These are phyloP conservation scores for Bruguiera gymnorhiza DNA, from an alignment of 345 rosid species.

Conservation along the genomic window DNA sequence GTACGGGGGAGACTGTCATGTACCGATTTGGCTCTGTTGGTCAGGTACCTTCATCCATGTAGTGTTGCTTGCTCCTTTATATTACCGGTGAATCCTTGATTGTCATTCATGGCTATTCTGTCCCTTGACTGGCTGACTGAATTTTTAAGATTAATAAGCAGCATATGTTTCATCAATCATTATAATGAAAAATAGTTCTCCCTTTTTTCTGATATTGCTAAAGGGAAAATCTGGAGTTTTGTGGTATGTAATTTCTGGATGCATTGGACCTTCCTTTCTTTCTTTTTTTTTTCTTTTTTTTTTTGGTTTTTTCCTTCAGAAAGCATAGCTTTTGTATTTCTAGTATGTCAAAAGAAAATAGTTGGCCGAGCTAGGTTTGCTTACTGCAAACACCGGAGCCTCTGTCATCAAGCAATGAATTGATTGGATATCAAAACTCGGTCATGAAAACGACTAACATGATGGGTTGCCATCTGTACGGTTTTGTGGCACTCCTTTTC, in stretches of 20 bases:
- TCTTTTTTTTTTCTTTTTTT: background rate
- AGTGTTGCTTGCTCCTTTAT: background rate
- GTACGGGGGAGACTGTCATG: conserved; percentile 75
- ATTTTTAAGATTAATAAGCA: too few species aligned
- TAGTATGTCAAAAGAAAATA: too few species aligned
- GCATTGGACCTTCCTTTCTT: background rate
- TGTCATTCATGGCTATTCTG: background rate
- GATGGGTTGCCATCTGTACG: conserved; percentile 2
- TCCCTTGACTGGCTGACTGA: background rate
- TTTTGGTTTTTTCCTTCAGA: too few species aligned
- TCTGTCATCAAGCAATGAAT: background rate
- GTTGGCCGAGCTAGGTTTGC: background rate
- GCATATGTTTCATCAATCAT: background rate
- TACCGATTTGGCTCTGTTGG: conserved; percentile 99
- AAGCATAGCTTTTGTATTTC: too few species aligned
- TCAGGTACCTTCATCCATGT: conserved; percentile 53
- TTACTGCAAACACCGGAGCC: background rate
- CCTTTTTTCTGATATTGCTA: background rate
- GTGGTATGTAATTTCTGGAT: background rate
- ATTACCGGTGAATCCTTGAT: background rate
- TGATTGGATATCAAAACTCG: conserved; percentile 8
- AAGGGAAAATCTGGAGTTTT: background rate
- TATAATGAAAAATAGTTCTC: background rate
- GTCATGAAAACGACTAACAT: background rate
- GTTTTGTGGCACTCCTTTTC: background rate